These are phyloP conservation scores for Aegilops sharonensis DNA, from an alignment of 176 grass and related monocot genomes.

Conservation along the genomic window DNA sequence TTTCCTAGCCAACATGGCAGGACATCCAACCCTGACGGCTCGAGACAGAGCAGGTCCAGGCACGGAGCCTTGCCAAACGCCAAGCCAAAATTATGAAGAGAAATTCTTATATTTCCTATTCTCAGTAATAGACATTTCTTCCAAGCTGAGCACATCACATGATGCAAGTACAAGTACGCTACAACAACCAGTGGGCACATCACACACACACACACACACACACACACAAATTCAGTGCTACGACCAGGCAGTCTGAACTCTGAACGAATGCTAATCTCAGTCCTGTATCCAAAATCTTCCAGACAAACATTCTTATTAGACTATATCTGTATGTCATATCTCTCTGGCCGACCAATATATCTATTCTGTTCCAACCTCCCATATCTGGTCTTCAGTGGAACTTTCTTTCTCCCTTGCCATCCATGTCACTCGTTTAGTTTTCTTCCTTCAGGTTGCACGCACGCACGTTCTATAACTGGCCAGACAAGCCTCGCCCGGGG, in stretches of 20 bases:
- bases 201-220: not conserved
- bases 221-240: not conserved
- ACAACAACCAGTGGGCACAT: too few species aligned
- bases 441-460: not conserved
- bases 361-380: not conserved
- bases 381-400: not conserved
- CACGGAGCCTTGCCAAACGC: not conserved
- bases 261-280: not conserved
- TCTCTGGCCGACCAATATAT: not conserved
- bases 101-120: not conserved
- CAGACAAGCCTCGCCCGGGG: conserved; percentile 41
- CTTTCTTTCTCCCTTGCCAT: not conserved
- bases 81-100: not conserved
- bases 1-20: not conserved
- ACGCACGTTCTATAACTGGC: conserved; percentile 3
- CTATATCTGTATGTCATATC: not conserved
- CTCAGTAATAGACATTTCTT: too few species aligned
- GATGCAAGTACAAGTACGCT: too few species aligned
- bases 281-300: not conserved
- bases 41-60: not conserved
- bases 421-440: too few species aligned
- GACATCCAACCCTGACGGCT: not conserved
- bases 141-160: not conserved
- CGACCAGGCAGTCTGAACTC: not conserved
- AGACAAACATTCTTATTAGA: not conserved